Percentiles rank a stretch among this genome's conserved stretches.
phyloP scores from a whole-genome alignment of 495 filamentous ascomycete genomes.

The Geoglossum glabrum region DNA sequence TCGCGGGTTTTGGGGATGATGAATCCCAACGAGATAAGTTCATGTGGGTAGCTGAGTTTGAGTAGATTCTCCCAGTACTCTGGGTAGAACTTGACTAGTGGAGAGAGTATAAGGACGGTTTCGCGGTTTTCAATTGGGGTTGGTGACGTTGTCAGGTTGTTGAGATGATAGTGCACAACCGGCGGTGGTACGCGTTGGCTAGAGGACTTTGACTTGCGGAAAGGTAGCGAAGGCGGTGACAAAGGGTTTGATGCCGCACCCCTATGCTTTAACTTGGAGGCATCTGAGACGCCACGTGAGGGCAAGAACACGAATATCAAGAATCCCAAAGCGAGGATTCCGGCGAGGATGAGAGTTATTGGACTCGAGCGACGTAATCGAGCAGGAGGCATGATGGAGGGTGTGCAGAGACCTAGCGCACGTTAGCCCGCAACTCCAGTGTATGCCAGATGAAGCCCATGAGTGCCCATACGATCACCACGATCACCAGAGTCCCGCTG shows the following conservation, averaged over 20 bases:
- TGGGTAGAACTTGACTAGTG: conserved; percentile 79
- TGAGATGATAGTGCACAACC: conserved; percentile 87
- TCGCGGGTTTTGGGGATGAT: conserved; percentile 84
- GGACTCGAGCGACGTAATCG: conserved; percentile 47
- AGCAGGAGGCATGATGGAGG: conserved; percentile 30
- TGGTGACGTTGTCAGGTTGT: conserved; percentile 65
- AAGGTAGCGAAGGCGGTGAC: conserved; percentile 70
- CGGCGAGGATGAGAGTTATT: conserved; percentile 41
- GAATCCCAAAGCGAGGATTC: conserved; percentile 40
- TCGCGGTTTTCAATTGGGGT: conserved; percentile 60
- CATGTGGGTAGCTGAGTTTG: conserved; percentile 70
- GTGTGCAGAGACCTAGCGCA: not conserved
- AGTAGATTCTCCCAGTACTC: conserved; percentile 92
- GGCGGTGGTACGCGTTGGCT: conserved; percentile 48
- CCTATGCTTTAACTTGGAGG: conserved; percentile 28
- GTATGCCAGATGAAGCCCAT: not conserved
- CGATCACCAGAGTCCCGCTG: not conserved
- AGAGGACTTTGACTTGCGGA: conserved; percentile 43
- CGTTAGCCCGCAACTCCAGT: not conserved
- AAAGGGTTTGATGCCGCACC: conserved; percentile 45
- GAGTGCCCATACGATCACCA: not conserved
- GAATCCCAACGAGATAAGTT: conserved; percentile 86
- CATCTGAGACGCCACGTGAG: conserved; percentile 21
- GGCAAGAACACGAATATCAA: conserved; percentile 41
- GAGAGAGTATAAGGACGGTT: conserved; percentile 78